Percentiles rank a stretch among this genome's conserved stretches.
Conservation (phyloP, 345 rosid species). For the Lumnitzera littorea region DNA sequence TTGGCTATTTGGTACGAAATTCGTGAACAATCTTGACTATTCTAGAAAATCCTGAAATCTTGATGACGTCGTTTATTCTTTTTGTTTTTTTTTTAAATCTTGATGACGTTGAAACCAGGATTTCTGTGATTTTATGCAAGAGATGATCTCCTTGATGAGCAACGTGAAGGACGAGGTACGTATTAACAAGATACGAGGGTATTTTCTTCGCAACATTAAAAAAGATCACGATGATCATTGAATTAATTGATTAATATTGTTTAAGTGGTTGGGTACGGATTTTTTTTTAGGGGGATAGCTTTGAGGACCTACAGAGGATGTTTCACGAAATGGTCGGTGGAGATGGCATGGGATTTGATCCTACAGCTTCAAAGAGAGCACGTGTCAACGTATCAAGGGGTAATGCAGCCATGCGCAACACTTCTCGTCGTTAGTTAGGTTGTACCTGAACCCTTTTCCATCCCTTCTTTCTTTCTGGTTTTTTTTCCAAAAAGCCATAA, state of each 20-base stretch:
- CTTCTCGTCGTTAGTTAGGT: constrained; percentile 17
- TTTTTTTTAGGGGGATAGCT: constrained; percentile 54
- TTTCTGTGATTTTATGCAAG: constrained; percentile 81
- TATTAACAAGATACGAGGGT: neutral
- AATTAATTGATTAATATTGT: neutral
- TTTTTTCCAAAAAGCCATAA: too few relatives aligned
- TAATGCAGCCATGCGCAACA: constrained; percentile 29
- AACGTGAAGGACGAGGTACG: constrained; percentile 71
- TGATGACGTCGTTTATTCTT: too few relatives aligned
- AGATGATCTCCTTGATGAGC: constrained; percentile 89
- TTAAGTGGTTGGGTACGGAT: neutral
- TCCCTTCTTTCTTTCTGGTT: too few relatives aligned
- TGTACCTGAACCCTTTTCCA: too few relatives aligned
- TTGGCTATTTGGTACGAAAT: too few relatives aligned
- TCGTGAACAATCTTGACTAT: too few relatives aligned
- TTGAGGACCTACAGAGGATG: constrained; percentile 89
- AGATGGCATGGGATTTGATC: constrained; percentile 26
- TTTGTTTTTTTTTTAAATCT: constrained; percentile 1
- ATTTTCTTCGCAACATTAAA: neutral
- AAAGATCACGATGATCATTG: too few relatives aligned
- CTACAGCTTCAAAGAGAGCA: constrained; percentile 32
- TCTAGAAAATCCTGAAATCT: too few relatives aligned
- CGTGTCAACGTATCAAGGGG: constrained; percentile 30
- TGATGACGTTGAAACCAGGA: constrained; percentile 36
- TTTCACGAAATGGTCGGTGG: constrained; percentile 74